Conservation (phyloP, 805 yeast genomes). For the Aciculoconidium aculeatum region DNA sequence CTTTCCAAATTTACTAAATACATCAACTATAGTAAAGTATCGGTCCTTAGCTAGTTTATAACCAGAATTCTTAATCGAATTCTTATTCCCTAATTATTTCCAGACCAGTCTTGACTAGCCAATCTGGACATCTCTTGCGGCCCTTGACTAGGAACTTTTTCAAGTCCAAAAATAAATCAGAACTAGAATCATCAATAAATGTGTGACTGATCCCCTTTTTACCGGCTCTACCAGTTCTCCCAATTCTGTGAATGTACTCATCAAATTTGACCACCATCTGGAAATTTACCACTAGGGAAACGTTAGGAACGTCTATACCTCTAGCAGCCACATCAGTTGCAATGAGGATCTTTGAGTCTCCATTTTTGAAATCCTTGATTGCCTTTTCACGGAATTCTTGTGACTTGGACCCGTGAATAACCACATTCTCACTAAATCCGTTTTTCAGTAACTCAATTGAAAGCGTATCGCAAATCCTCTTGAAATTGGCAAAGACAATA, state of each 20-base stretch:
- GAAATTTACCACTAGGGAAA: constrained; percentile 77
- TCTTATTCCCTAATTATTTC: too few relatives aligned
- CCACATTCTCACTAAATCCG: constrained; percentile 42
- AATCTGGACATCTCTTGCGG: constrained; percentile 23
- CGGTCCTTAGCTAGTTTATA: too few relatives aligned
- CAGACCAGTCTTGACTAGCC: constrained; percentile 18
- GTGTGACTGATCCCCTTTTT: constrained; percentile 70
- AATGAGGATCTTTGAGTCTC: constrained; percentile 56
- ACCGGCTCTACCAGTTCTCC: constrained; percentile 97
- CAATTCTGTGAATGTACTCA: constrained; percentile 87
- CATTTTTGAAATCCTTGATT: constrained; percentile 49
- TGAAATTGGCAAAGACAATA: constrained; percentile 78
- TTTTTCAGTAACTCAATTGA: constrained; percentile 41
- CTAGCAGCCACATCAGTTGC: constrained; percentile 97
- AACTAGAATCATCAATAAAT: constrained; percentile 56
- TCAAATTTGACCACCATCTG: constrained; percentile 78
- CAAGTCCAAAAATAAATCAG: constrained; percentile 45
- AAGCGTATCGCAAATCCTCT: constrained; percentile 64
- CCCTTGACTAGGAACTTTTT: constrained; percentile 41
- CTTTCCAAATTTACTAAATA: too few relatives aligned
- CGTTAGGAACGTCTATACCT: constrained; percentile 89
- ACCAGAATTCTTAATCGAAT: too few relatives aligned
- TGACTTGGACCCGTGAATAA: constrained; percentile 80
- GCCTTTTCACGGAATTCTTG: constrained; percentile 86
- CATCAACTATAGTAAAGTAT: too few relatives aligned